A percentile compares a stretch with the other conserved stretches of the same genome.
Evolutionary conservation across 2,329 filamentous ascomycete genomes (phyloP).

Genomic region (Trichoderma polysporum): DNA sequence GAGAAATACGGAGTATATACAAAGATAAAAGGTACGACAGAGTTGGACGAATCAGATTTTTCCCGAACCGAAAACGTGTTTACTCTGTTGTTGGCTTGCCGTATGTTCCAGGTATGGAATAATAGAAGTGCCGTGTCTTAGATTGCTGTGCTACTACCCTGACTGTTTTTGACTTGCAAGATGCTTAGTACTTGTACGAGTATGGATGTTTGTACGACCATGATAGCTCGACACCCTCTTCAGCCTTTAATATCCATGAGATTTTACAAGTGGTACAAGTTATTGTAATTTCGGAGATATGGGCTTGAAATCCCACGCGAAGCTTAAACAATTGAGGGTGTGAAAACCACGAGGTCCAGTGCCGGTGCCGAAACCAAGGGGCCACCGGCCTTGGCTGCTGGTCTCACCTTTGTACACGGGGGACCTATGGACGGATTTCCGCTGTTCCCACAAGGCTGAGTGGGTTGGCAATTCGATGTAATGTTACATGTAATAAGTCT

Average conservation of each 20-base stretch:
- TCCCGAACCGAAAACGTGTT: neutral
- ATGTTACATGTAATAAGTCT: neutral
- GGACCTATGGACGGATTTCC: neutral
- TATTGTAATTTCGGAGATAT: neutral
- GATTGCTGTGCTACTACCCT: neutral
- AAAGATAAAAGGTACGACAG: neutral
- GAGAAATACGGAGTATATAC: neutral
- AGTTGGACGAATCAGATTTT: neutral
- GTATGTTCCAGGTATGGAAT: neutral
- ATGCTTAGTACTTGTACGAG: neutral
- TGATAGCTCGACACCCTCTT: neutral
- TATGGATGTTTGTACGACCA: neutral
- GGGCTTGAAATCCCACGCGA: neutral
- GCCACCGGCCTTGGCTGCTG: neutral
- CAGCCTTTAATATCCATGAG: neutral
- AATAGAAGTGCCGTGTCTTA: neutral
- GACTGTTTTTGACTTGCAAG: neutral
- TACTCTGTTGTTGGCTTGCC: neutral
- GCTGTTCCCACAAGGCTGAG: neutral
- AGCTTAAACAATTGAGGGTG: neutral
- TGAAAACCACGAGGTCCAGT: neutral
- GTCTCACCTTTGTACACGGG: neutral
- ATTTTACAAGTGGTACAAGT: neutral
- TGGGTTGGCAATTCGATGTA: neutral
- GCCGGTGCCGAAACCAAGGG: neutral